phyloP scores from a whole-genome alignment of 129 eudicot genomes.

The Rutidosis leptorrhynchoides region DNA sequence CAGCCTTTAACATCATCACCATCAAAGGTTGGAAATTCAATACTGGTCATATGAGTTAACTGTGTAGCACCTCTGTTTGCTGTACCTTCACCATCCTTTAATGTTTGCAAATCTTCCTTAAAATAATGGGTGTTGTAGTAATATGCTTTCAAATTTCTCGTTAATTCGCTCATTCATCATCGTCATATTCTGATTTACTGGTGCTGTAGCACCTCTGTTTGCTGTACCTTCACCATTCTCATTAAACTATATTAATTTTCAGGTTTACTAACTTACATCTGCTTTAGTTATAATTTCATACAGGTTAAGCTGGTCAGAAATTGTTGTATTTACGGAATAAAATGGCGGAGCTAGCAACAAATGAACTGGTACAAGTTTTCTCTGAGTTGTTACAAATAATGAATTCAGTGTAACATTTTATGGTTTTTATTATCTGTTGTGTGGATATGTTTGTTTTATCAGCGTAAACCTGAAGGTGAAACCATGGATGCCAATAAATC shows the following conservation, averaged over 20 bases:
- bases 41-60: too few relatives aligned
- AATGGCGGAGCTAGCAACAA: constrained; percentile 37
- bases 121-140: too few relatives aligned
- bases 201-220: too few relatives aligned
- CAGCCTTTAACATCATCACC: too few relatives aligned
- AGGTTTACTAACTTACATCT: constrained; percentile 3
- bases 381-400: background rate
- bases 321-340: constrained; percentile 14
- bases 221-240: too few relatives aligned
- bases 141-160: too few relatives aligned
- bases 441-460: constrained; percentile 24
- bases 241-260: background rate
- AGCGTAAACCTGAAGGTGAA: constrained; percentile 38
- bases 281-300: constrained; percentile 6
- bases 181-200: too few relatives aligned
- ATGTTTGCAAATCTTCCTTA: too few relatives aligned
- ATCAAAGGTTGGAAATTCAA: too few relatives aligned
- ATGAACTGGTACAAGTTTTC: constrained; percentile 32
- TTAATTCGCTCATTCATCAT: too few relatives aligned
- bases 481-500: constrained; percentile 34
- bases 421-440: background rate
- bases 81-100: too few relatives aligned
- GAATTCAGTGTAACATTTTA: background rate
- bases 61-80: too few relatives aligned
- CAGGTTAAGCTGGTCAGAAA: constrained; percentile 4